phyloP scores from a whole-genome alignment of 1,139 yeast species.

The Yamadazyma dendronema region DNA sequence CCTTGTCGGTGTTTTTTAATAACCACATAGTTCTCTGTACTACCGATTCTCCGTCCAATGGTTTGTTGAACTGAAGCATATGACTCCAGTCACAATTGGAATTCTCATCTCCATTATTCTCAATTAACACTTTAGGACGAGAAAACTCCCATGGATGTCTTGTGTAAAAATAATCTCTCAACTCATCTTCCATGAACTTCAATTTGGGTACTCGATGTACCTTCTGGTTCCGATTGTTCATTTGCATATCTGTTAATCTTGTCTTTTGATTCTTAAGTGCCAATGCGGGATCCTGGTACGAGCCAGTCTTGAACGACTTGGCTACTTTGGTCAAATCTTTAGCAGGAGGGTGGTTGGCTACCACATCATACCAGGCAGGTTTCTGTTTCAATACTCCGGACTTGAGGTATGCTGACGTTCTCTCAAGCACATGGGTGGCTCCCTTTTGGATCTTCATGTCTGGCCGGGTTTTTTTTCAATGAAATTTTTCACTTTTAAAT shows the following conservation, averaged over 20 bases:
- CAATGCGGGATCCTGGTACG: slow-evolving; percentile 20
- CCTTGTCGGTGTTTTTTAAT: slow-evolving; percentile 33
- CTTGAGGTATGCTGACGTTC: slow-evolving; percentile 69
- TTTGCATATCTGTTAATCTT: slow-evolving; percentile 31
- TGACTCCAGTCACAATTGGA: slow-evolving; percentile 70
- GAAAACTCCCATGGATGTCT: slow-evolving; percentile 99
- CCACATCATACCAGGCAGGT: slow-evolving; percentile 87
- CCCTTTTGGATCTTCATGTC: slow-evolving; percentile 65
- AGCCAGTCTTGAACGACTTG: slow-evolving; percentile 26
- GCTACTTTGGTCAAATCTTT: slow-evolving; percentile 54
- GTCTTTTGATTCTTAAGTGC: slow-evolving; percentile 29
- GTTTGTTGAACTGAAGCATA: slow-evolving; percentile 68
- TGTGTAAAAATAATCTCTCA: slow-evolving; percentile 76
- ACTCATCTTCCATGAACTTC: slow-evolving; percentile 73
- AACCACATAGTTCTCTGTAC: slow-evolving; percentile 87
- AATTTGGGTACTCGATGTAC: slow-evolving; percentile 60
- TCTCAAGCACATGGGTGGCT: slow-evolving; percentile 71
- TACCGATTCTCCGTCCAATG: slow-evolving; percentile 88
- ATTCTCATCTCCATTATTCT: slow-evolving; percentile 60
- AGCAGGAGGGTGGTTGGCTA: slow-evolving; percentile 77
- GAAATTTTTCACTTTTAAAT: neutral
- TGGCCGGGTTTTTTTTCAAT: neutral
- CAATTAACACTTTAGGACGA: slow-evolving; percentile 84
- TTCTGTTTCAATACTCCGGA: slow-evolving; percentile 64
- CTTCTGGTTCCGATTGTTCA: slow-evolving; percentile 27